Base-by-base conservation (phyloP, 345 rosid genomes). In the Atalantia buxifolia region DNA sequence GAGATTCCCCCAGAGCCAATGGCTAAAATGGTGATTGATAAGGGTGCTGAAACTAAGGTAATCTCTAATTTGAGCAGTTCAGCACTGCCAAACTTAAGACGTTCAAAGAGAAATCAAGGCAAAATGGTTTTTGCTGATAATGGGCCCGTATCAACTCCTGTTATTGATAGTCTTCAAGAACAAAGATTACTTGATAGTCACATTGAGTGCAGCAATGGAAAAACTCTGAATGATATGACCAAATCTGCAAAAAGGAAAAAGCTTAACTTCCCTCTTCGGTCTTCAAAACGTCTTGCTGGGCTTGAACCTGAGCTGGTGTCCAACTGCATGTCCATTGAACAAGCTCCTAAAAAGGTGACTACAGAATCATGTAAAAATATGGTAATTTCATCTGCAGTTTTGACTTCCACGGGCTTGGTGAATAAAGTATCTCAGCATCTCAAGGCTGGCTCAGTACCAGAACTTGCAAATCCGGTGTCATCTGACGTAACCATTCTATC, bases 221-320 rank as follows among this genome's bases (percentile, higher is more conserved):
- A 72, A 71, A 40, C 76, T 78, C 80, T 74, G 72, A 75, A 77
- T 78, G 22, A 45, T 61, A 74, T 59, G 13, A 40, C 73, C 45
- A 77, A 77, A 60, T 57, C 68, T 40, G 63, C 57, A 31, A 81
- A 66, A 67, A 79, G 80, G 79, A 67, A 80, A 78, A 83, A 72
- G 42, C 71, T 78, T 74, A 76, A 63, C 71, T 53, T 78, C 69
- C 77, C 82, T 69, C 31, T 22, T 59, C 64, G 76, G 35, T 55
- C 76, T 40, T 81, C 86, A 48, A 83, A 66, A 73, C 77, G 79
- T 48, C 76, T 78, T 56, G 65, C 78, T 53, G 55, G 77, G 70
- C 61, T 50, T 68, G 82, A 83, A 76, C 80, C 84, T 80, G 77
- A 73, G 78, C 68, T 8, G 36, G 79, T 70, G 36, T 61, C 40